Base-by-base conservation (phyloP, 805 yeast species). In the Vanderwaltozyma tropicalis region DNA sequence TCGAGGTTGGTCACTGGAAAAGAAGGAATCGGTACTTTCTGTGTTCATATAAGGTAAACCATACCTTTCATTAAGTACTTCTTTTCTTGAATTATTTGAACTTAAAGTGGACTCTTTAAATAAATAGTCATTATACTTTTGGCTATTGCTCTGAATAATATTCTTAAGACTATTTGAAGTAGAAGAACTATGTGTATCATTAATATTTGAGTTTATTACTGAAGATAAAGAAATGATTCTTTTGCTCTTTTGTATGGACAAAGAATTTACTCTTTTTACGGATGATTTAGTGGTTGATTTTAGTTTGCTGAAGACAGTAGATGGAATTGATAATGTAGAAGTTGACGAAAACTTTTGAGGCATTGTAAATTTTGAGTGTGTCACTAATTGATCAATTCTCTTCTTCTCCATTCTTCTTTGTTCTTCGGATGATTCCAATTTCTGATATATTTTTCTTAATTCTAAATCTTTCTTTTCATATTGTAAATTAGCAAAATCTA, bases 401-500 rank as follows among this genome's bases (percentile, higher is more conserved):
- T 46, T 49, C 31, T 47, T 42, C 35, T 48, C 42, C 37, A 48
- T 31, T 37, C 57, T 41, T 47, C 60, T 42, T 41, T 72, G 72
- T 28, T 75, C 64, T 50, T 79, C 77, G 35, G 78, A 51, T 25
- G 75, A 82, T 24, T 76, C 78, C 22, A 82, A 60, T 44, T 80
- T 86, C 11, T 59, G 57, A 10, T 12, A 71, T 66, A 81, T 63
- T n/a, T 72, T 73, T 17, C 72, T 76, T 35, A 79, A 69, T 38
- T 73, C 61, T 26, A 74, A 64, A 38, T 87, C 67, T 32, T 81
- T 76, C 24, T 76, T 65, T 16, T 67, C 59, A 33, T 85, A 55
- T 17, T 81, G 68, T 15, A 68, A 63, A 41, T 74, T 79, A 42
- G 76, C 78, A 48, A 84, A 87, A 32, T 69, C 67, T 18, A 82